Percentiles rank a stretch among this genome's conserved stretches.
These are phyloP conservation scores for Phytopythium boreale DNA, from an alignment of 352 stramenopile genomes.

Conservation along the genomic window DNA sequence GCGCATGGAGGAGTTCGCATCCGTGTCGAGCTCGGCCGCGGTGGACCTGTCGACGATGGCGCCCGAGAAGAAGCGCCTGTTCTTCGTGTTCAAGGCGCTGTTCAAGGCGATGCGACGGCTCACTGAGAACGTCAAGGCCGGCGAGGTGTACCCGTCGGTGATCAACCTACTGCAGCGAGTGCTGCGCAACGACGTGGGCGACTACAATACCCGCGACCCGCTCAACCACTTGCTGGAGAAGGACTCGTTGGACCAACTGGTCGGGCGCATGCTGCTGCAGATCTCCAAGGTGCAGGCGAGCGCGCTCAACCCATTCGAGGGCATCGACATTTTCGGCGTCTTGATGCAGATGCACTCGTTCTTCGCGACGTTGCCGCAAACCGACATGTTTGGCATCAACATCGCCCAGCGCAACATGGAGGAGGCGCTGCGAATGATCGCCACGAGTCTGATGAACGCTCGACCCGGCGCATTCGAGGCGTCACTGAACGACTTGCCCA, in stretches of 20 bases:
- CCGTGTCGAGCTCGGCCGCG: conserved; percentile 33
- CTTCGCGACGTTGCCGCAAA: conserved; percentile 68
- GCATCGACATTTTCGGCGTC: conserved; percentile 77
- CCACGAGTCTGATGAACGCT: conserved; percentile 54
- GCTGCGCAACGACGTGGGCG: conserved; percentile 71
- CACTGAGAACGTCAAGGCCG: conserved; percentile 54
- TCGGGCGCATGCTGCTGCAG: conserved; percentile 69
- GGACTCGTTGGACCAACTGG: conserved; percentile 75
- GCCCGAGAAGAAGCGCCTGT: conserved; percentile 52
- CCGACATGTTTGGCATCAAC: conserved; percentile 61
- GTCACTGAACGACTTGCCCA: conserved; percentile 55
- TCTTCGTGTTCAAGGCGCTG: conserved; percentile 71
- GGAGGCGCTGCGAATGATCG: conserved; percentile 61
- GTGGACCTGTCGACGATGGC: conserved; percentile 36
- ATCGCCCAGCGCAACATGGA: conserved; percentile 81
- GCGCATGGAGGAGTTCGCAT: conserved; percentile 56
- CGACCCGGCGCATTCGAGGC: conserved; percentile 48
- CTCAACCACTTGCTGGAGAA: conserved; percentile 73
- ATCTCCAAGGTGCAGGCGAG: conserved; percentile 56
- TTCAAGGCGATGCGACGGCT: conserved; percentile 56
- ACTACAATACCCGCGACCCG: conserved; percentile 73
- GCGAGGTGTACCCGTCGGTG: conserved; percentile 72
- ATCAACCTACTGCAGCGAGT: conserved; percentile 80
- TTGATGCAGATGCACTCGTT: conserved; percentile 88
- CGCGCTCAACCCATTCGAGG: conserved; percentile 63